These are phyloP conservation scores for Pichia sp. DNA, from an alignment of 1,139 yeast species.

Conservation along the genomic window DNA sequence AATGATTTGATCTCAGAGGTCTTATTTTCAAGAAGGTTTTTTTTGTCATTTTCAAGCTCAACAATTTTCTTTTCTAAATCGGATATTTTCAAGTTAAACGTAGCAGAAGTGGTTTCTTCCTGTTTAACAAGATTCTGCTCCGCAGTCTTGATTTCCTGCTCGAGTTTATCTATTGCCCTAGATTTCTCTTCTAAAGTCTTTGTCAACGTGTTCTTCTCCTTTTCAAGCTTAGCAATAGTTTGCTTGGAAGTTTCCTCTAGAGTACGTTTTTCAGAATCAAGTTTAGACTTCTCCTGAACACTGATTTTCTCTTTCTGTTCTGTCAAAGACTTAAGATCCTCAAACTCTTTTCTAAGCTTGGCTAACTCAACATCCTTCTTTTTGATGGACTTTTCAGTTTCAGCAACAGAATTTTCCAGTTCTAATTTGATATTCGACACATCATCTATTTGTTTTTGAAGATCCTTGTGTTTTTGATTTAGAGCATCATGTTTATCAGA, in stretches of 20 bases:
- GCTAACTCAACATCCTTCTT: background rate
- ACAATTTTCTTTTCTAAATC: background rate
- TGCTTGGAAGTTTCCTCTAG: background rate
- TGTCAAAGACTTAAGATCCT: background rate
- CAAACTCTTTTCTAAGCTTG: background rate
- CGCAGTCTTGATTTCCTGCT: background rate
- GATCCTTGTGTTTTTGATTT: background rate
- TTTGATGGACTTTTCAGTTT: background rate
- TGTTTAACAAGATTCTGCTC: background rate
- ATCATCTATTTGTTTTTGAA: background rate
- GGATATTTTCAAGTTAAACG: background rate
- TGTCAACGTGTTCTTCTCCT: background rate
- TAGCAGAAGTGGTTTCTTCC: background rate
- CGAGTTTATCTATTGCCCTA: background rate
- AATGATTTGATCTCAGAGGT: background rate
- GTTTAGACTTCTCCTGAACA: background rate
- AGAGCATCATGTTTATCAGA: background rate
- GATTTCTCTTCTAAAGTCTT: background rate
- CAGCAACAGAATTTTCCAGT: background rate
- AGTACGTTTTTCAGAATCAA: background rate
- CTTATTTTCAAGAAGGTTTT: background rate
- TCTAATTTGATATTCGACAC: background rate
- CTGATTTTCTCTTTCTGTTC: background rate
- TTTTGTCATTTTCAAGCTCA: background rate
- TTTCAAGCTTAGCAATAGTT: background rate